Evolutionary conservation across 345 rosid species (phyloP).

Genomic region (Xanthoceras sorbifolium): DNA sequence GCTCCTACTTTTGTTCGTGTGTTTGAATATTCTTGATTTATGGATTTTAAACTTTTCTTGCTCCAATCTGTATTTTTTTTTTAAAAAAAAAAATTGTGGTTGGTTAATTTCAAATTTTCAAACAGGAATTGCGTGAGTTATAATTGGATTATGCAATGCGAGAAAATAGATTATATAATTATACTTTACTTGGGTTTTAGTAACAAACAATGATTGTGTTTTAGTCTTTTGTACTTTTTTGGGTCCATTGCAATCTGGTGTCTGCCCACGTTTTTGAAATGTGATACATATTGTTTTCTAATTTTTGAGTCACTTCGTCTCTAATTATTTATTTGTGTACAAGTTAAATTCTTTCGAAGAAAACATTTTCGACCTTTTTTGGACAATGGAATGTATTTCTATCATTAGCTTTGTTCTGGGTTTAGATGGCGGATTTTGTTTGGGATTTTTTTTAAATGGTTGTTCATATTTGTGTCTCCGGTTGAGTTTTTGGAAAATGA

Average conservation of each 20-base stretch:
- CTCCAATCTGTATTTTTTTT: not conserved
- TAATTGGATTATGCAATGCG: not conserved
- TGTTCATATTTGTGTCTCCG: not conserved
- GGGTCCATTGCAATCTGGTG: not conserved
- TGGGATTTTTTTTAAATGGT: no score
- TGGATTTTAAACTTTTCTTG: not conserved
- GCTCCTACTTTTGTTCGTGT: not conserved
- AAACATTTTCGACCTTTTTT: not conserved
- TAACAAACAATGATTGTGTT: not conserved
- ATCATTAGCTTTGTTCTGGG: not conserved
- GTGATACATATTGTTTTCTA: not conserved
- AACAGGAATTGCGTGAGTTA: not conserved
- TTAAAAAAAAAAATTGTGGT: not conserved
- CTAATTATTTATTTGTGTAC: not conserved
- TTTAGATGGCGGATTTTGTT: not conserved
- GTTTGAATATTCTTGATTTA: not conserved
- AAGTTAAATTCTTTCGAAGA: not conserved
- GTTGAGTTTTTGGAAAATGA: not conserved
- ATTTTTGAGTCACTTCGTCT: not conserved
- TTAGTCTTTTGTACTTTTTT: not conserved
- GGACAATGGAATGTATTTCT: not conserved
- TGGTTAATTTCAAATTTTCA: not conserved
- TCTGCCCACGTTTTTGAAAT: conserved; percentile 3
- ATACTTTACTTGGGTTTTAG: not conserved
- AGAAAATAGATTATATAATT: not conserved